Conservation (phyloP, 129 eudicot species). For the carrot (Daucus carota) region DNA sequence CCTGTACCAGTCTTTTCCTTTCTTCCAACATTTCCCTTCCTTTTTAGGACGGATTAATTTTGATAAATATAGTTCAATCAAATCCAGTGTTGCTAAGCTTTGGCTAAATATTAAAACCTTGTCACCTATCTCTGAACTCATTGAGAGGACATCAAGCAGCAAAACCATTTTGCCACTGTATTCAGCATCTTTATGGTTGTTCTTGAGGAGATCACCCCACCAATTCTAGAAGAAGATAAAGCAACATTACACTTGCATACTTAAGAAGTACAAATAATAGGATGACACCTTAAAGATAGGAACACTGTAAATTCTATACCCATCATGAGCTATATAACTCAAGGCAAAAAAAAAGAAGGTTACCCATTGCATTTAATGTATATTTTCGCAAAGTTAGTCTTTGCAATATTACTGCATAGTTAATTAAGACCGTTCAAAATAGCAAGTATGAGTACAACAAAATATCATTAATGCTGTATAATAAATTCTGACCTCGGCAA, state of each 20-base stretch:
- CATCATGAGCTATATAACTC: not conserved
- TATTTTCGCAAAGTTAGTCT: not conserved
- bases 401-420: not conserved
- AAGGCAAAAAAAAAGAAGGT: not conserved
- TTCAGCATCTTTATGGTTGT: constrained; percentile 55
- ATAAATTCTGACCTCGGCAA: constrained; percentile 48
- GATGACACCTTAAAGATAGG: not conserved
- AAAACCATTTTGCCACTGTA: constrained; percentile 95
- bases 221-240: constrained; percentile 50
- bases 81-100: constrained; percentile 79
- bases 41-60: constrained; percentile 60
- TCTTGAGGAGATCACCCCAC: constrained; percentile 83
- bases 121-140: constrained; percentile 59
- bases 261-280: not conserved
- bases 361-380: not conserved
- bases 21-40: constrained; percentile 66
- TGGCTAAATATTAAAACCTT: constrained; percentile 93
- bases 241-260: not conserved
- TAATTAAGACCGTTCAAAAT: not conserved
- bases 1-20: constrained; percentile 99
- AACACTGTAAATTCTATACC: not conserved
- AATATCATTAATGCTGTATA: not conserved
- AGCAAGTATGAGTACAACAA: not conserved
- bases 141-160: constrained; percentile 70
- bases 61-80: constrained; percentile 69